Evolutionary conservation across 441 rosid species (phyloP), one percentile per base, ranked within the genome.

Genomic region (Populus hybrid): DNA sequence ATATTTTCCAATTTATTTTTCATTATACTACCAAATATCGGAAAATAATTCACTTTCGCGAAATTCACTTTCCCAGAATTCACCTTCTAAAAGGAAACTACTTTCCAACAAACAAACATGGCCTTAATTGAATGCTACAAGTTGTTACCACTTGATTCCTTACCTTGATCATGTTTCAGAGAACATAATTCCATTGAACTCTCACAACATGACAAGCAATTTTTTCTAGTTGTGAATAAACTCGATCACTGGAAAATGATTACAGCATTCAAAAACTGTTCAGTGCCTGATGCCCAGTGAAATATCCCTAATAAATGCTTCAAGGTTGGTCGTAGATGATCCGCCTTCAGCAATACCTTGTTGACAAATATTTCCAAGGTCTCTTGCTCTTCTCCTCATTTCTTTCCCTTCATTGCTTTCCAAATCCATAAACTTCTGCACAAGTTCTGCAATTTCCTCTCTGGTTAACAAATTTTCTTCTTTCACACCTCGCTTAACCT

Each of bases 261-360:
- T 53, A 53, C 61, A 53, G n/a, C 61, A 53, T 53, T 53, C 61
- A 53, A 16, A 53, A 53, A 18, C 61, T 16, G 61, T 18, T 53
- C 61, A 53, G 61, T 53, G 61, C n/a, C 73, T 70, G 73, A 53
- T 18, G 20, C 16, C 68, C 33, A 0, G 50, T 29, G 75, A 74
- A 63, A 86, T 68, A 26, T 66, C 73, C 14, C 56, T 16, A 31
- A 82, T 29, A 77, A 88, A 83, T 16, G 78, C 72, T 11, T 77
- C 67, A 11, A 84, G 29, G 80, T 63, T 66, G 1, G 72, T 56
- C 21, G 73, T 33, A 1, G 80, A 80, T 9, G 85, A 88, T 21
- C 86, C 87, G 50, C 66, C 76, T 59, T 68, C 42, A 4, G 68
- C 78, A 28, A 82, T n/a, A 4, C 82, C 82, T 76, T 16, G n/a